Percentiles rank a stretch among this genome's conserved stretches.
Evolutionary conservation across 2,329 filamentous ascomycete genomes (phyloP).

Genomic region (Shiraia sp.): DNA sequence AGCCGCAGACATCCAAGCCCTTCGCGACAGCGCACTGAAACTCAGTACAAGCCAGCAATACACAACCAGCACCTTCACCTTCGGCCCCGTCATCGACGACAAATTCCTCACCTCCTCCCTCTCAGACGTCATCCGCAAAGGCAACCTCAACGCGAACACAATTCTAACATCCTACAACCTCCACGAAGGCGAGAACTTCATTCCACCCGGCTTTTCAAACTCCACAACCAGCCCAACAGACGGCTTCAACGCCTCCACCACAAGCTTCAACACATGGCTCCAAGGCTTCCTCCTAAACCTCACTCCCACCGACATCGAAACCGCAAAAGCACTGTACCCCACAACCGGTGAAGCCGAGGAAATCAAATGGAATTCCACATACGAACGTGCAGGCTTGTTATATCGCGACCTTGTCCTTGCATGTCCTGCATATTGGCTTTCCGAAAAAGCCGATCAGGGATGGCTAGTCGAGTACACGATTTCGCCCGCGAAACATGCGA

Average conservation of each 20-base stretch:
- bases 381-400: constrained; percentile 58
- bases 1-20: constrained; percentile 54
- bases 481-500: constrained; percentile 61
- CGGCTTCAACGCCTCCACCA: constrained; percentile 55
- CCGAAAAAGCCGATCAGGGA: constrained; percentile 50
- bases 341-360: constrained; percentile 53
- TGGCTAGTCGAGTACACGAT: constrained; percentile 66
- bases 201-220: constrained; percentile 55
- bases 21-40: constrained; percentile 57
- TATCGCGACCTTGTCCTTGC: constrained; percentile 63
- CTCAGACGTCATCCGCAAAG: constrained; percentile 47
- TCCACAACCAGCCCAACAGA: constrained; percentile 27
- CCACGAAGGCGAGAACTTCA: constrained; percentile 66
- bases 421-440: constrained; percentile 64
- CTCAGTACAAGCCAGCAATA: constrained; percentile 57
- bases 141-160: constrained; percentile 50
- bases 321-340: constrained; percentile 55
- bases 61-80: constrained; percentile 61
- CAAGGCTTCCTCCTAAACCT: constrained; percentile 58
- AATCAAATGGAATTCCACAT: constrained; percentile 56
- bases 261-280: constrained; percentile 59
- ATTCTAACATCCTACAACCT: constrained; percentile 64
- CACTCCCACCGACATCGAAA: constrained; percentile 43
- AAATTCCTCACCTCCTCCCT: constrained; percentile 56
- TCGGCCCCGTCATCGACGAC: constrained; percentile 64